A percentile compares a stretch with the other conserved stretches of the same genome.
Conservation (phyloP, 2,329 filamentous ascomycete genomes). For the Fusarium globosum region DNA sequence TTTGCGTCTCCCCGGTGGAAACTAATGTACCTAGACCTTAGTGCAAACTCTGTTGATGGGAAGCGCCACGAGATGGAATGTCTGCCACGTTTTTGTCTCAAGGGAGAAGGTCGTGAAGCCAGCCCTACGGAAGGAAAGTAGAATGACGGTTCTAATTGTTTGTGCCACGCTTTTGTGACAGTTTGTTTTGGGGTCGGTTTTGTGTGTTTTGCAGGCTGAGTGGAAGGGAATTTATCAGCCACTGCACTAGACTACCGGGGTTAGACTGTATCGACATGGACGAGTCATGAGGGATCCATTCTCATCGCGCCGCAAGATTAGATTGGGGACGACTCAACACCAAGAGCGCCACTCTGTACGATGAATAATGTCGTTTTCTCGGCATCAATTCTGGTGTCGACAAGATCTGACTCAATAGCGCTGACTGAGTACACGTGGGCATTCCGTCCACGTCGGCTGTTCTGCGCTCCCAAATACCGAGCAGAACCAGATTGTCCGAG, state of each 20-base stretch:
- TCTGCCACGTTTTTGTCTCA: neutral
- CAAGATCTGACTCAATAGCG: neutral
- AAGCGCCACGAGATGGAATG: neutral
- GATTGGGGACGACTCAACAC: neutral
- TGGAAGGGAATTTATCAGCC: neutral
- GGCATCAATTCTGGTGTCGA: neutral
- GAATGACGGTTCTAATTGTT: rapidly evolving
- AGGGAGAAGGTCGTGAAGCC: neutral
- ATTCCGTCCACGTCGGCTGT: neutral
- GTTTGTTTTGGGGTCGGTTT: neutral
- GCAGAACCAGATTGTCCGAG: rapidly evolving
- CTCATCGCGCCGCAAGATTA: neutral
- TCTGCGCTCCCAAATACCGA: rapidly evolving
- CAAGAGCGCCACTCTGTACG: neutral
- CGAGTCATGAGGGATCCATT: conserved; percentile 3
- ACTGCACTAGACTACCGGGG: neutral
- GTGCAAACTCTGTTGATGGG: neutral
- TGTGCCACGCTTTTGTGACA: neutral
- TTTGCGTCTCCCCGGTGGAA: neutral
- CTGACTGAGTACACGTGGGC: neutral
- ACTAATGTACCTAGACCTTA: neutral
- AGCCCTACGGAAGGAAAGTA: neutral
- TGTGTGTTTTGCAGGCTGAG: neutral
- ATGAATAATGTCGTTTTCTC: neutral
- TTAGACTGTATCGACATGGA: neutral